Evolutionary conservation across 2,329 filamentous ascomycete species (phyloP), one percentile per base, ranked within the genome.

Genomic region (Paracoccidioides lutzii): DNA sequence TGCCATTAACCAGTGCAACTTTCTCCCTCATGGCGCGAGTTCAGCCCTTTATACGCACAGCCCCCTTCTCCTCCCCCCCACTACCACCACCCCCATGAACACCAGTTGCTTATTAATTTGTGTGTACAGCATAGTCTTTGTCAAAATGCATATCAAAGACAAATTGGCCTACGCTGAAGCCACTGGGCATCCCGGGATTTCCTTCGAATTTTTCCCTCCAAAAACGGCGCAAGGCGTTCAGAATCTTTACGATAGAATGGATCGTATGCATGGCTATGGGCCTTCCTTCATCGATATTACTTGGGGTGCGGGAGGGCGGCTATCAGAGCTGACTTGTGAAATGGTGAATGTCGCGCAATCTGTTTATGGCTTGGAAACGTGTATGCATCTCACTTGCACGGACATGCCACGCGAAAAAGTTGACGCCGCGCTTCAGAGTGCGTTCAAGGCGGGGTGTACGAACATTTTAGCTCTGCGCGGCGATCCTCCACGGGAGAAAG

Each of bases 161-260:
- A 96, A 96, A 79, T 80, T 98, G 66, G 78, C 81, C 64, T 86
- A 91, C 65, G 84, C 90, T 72, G 83, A 90, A 73, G 80, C 81
- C 75, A 82, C 84, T 66, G 83, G 84, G 69, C 81, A 86, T 66
- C 86, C 90, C 57, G 93, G 90, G 68, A 96, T 96, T 78, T 98
- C 93, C 58, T 98, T 98, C 77, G 93, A 98, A 73, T 98, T 95
- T 79, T 98, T 98, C 75, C 93, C 93, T 53, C 93, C 93, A 42
- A 98, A 98, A 77, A 98, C 93, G 3, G 72, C 73, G 28, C 73
- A 76, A 75, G 93, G 93, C 79, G 91, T 98, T 10, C 93, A 98
- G 76, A 98, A 98, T 72, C 84, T 98, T 57, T 98, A 98, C 78
- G 93, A 98, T 65, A 88, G 93, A 64, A 97, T 98, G 88, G 93